Base-by-base conservation (phyloP, 768 basidiomycete genomes). In the Phanerochaete carnosa region DNA sequence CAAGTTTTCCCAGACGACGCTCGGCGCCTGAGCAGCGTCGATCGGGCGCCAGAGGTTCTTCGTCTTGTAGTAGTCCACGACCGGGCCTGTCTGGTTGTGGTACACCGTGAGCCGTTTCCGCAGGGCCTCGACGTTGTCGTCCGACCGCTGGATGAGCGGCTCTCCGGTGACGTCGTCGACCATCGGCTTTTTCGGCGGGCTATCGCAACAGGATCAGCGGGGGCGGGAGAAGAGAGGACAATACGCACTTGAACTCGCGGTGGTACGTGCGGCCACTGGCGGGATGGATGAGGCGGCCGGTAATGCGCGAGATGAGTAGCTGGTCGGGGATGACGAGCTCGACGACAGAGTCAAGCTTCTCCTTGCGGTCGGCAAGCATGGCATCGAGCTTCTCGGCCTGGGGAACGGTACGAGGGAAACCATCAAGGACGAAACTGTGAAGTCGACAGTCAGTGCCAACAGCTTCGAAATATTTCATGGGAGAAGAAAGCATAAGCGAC, bases 351-450 rank as follows among this genome's bases (percentile, higher is more conserved):
- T 98, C 88, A 54, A 99, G 83, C 70, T 89, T 90, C 78, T 98
- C 94, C 67, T 90, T 87, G 69, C 90, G 88, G 4, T 71, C 74
- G 15, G 80, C 72, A 46, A 99, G 86, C 97, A 99, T 98, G 61
- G 80, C 77, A 70, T 96, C 96, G 57, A 99, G 88, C 76, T 97
- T 98, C 76, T 95, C 84, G 2, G 97, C 97, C 70, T 99, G 97
- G 11, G 91, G 88, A 35, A 98, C 93, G 3, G 96, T 98, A 45
- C 97, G 89, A 45, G 97, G 97, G 85, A 99, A 99, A n/a, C 97
- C 97, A 70, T 99, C 97, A 54, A 99, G 82, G 59, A 99, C 97
- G 75, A 99, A 99, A 37, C 96, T 98, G 66, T 16, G 56, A 57
- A 28, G 6, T 15, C 23, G 22, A 43, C 26, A 52, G 30, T 52